A percentile compares a stretch with the other conserved stretches of the same genome.
Conservation (phyloP, 2,329 filamentous ascomycete genomes). For the Drechslerella dactyloides region DNA sequence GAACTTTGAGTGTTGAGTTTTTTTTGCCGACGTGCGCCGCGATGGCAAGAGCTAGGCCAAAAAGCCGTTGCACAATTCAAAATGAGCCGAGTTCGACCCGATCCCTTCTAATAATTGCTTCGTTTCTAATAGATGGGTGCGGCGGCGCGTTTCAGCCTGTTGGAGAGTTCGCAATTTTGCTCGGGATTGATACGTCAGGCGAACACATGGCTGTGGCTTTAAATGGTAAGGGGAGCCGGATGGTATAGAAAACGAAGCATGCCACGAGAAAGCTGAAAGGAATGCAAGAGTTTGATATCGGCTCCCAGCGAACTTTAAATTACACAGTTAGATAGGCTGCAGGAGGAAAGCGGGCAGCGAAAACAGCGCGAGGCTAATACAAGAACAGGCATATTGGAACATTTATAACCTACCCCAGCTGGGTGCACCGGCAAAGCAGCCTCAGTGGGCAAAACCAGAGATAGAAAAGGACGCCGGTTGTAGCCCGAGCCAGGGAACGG, state of each 20-base stretch:
- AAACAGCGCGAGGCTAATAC: neutral
- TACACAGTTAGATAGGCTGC: neutral
- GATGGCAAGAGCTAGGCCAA: no score
- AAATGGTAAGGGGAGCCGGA: conserved; percentile 20
- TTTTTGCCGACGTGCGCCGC: no score
- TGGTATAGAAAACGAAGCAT: no score
- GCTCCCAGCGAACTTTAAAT: neutral
- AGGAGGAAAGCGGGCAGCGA: neutral
- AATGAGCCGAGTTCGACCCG: neutral
- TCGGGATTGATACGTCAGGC: conserved; percentile 42
- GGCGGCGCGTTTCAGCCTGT: conserved; percentile 45
- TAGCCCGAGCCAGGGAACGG: no score
- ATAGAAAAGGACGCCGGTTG: no score
- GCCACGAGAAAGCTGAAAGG: neutral
- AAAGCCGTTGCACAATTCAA: no score
- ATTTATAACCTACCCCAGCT: neutral
- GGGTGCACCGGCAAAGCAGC: no score
- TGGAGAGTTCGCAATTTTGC: conserved; percentile 48
- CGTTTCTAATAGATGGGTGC: neutral
- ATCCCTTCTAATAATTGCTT: neutral
- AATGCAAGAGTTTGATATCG: neutral
- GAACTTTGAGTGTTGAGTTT: no score
- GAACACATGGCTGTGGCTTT: conserved; percentile 24
- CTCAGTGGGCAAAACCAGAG: no score
- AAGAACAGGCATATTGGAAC: neutral